These are phyloP conservation scores for Eragrostis nindensis DNA, from an alignment of 176 grass and related monocot species.

Conservation along the genomic window DNA sequence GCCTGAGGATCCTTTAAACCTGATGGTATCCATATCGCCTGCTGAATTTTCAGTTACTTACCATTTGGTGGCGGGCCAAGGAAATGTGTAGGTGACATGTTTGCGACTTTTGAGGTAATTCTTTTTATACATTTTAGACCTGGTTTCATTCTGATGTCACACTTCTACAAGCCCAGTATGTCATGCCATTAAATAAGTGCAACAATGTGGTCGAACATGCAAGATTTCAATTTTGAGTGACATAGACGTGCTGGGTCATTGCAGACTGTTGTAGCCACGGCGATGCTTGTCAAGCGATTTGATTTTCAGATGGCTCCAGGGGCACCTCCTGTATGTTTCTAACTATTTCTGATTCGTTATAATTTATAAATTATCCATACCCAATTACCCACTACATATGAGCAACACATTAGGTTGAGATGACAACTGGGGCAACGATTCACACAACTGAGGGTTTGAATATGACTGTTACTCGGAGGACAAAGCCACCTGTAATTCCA, in stretches of 20 bases:
- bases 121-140: background rate
- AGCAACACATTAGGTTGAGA: conserved; percentile 67
- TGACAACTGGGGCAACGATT: conserved; percentile 96
- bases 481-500: conserved; percentile 72
- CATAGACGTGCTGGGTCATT: conserved; percentile 27
- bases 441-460: conserved; percentile 89
- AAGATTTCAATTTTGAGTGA: conserved; percentile 16
- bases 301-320: conserved; percentile 87
- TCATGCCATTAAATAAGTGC: conserved; percentile 23
- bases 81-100: conserved; percentile 98
- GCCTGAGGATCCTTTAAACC: background rate
- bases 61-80: conserved; percentile 96
- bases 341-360: conserved; percentile 32
- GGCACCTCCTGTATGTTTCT: conserved; percentile 75
- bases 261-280: conserved; percentile 85
- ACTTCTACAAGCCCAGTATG: background rate
- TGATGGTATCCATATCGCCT: conserved; percentile 24
- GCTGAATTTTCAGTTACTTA: conserved; percentile 89
- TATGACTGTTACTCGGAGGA: conserved; percentile 88
- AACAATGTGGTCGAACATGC: background rate
- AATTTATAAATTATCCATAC: background rate
- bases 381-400: conserved; percentile 4
- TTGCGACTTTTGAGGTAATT: conserved; percentile 98
- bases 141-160: background rate
- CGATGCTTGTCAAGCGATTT: conserved; percentile 94